Evolutionary conservation across 305 asterid genomes (phyloP).

Genomic region (Euphrasia arctica): DNA sequence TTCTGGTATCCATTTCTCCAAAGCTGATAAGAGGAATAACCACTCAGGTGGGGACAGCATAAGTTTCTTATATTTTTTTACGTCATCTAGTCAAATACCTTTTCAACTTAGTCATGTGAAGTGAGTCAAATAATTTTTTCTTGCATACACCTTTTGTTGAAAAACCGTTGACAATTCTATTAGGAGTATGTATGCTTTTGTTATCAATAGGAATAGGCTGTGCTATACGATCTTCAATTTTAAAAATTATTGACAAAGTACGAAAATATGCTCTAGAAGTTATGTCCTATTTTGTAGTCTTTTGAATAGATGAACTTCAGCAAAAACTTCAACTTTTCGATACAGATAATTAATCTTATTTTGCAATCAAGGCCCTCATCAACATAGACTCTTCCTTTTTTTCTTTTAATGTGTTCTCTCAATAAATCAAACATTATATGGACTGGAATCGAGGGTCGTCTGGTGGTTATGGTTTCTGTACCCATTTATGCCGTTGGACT

Average conservation of each 20-base stretch:
- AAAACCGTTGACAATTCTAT: no score
- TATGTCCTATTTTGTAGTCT: not conserved
- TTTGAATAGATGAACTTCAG: no score
- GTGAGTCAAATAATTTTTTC: conserved; percentile 6
- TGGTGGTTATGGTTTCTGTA: conserved; percentile 1
- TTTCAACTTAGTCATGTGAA: conserved; percentile 1
- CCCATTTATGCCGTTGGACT: not conserved
- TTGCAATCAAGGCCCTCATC: conserved; percentile 10
- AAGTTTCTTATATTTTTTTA: not conserved
- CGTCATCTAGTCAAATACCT: conserved; percentile 12
- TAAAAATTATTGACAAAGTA: not conserved
- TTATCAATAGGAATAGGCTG: not conserved
- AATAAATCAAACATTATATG: conserved; percentile 11
- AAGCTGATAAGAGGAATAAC: conserved; percentile 85
- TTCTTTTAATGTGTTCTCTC: conserved; percentile 1
- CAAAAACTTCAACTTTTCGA: no score
- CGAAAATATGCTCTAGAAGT: not conserved
- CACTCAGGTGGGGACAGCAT: conserved; percentile 34
- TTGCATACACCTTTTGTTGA: not conserved
- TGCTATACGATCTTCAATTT: conserved; percentile 4
- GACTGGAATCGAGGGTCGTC: not conserved
- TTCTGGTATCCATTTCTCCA: conserved; percentile 78
- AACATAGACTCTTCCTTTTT: conserved; percentile 1
- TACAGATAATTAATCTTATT: conserved; percentile 8
- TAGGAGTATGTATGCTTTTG: not conserved